Percentiles rank a stretch among this genome's conserved stretches.
Evolutionary conservation across 2,329 filamentous ascomycete species (phyloP).

Genomic region (Epichloe typhina): DNA sequence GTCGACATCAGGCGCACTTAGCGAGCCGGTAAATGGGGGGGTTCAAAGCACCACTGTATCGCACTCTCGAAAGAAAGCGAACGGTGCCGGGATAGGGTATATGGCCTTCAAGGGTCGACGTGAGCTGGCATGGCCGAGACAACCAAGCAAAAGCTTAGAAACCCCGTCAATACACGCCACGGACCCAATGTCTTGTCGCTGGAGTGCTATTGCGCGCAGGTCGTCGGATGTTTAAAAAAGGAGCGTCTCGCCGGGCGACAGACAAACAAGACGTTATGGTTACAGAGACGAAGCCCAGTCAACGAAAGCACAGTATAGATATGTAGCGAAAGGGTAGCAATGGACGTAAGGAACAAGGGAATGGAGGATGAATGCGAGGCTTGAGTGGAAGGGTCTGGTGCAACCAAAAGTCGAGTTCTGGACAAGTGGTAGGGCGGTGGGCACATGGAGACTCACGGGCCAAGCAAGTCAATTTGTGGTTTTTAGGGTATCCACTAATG

Average conservation of each 20-base stretch:
- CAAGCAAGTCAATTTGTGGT: no score
- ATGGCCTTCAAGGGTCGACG: not conserved
- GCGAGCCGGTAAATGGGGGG: not conserved
- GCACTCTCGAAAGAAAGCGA: not conserved
- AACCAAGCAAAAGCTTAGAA: not conserved
- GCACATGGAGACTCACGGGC: not conserved
- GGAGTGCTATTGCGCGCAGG: not conserved
- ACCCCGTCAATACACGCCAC: not conserved
- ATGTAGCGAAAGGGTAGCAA: not conserved
- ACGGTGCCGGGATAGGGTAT: not conserved
- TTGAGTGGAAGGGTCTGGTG: not conserved
- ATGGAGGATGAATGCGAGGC: not conserved
- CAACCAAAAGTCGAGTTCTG: not conserved
- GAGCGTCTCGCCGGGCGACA: not conserved
- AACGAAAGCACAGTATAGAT: not conserved
- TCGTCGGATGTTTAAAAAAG: not conserved
- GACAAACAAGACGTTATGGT: not conserved
- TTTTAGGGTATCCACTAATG: no score
- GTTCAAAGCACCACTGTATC: not conserved
- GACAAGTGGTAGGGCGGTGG: not conserved
- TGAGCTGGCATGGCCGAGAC: not conserved
- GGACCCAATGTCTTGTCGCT: not conserved
- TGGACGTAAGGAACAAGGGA: not conserved
- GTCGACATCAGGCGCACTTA: constrained; percentile 2
- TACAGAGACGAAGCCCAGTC: not conserved